Base-by-base conservation (phyloP, 139 green algal species). In the Haematococcus lacustris region DNA sequence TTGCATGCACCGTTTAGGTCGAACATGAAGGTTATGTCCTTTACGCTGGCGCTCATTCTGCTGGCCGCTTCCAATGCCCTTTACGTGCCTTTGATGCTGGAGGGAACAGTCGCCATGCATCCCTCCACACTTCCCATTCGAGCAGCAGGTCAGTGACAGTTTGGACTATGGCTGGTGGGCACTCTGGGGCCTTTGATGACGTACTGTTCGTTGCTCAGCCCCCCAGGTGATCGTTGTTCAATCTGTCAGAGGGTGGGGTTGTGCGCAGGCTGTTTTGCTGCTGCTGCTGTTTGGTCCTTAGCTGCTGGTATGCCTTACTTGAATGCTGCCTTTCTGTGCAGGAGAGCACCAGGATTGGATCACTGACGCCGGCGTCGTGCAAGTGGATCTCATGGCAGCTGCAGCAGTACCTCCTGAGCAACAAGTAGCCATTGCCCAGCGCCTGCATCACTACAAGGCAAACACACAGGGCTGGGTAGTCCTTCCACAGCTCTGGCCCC, bases 41-140 rank as follows among this genome's bases (percentile, higher is more conserved):
- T 94, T 71, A 70, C 78, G 2, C 40, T 69, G 0, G 33, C 75
- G 2, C 61, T 92, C n/a, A 77, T 77, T 23, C 35, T 71, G 23
- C 63, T 93, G 68, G 90, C 90, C 0, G 74, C 79, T 13, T 70
- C 75, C 75, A 95, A 95, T 70, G 83, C 88, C 6, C 74, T 93
- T 38, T 33, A 79, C 21, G 73, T 92, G 35, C 90, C 90, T 1
- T 43, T 94, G 47, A 69, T 70, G 33, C 72, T 95, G 64, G 90
- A 95, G 76, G 2, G 35, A 3, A 47, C 76, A 23, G 71, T 83
- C 32, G 33, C 61, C 17, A 4, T 2, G 6, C 80, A 87, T 57
- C 47, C 47, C 13, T 13, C 47, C 47, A 57, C 47, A 57, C 47
- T 57, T 13, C 13, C 47, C 21, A 57, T 57, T 21, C 47, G 21